A percentile compares a stretch with the other conserved stretches of the same genome.
phyloP scores from a whole-genome alignment of 2,329 filamentous ascomycete species.

The Parafenestella ontariensis region DNA sequence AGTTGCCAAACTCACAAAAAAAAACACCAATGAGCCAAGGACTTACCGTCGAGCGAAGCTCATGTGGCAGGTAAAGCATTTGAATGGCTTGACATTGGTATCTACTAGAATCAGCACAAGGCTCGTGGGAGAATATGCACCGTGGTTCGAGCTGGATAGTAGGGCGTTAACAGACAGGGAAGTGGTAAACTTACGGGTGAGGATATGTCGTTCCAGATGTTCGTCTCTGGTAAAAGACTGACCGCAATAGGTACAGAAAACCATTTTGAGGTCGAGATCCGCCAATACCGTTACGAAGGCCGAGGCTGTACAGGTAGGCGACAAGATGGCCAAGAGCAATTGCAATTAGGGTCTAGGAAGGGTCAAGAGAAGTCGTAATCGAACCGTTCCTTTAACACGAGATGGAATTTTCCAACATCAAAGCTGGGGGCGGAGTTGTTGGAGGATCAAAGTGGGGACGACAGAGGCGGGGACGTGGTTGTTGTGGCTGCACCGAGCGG shows the following conservation, averaged over 20 bases:
- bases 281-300: constrained; percentile 4
- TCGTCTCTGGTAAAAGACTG: constrained; percentile 62
- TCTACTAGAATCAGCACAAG: constrained; percentile 42
- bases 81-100: constrained; percentile 63
- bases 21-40: neutral
- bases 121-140: constrained; percentile 1
- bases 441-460: constrained; percentile 7
- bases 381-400: constrained; percentile 16
- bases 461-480: constrained; percentile 9
- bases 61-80: constrained; percentile 63
- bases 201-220: constrained; percentile 60
- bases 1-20: constrained; percentile 11
- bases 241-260: constrained; percentile 62
- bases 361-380: constrained; percentile 10
- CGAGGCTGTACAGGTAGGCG: neutral
- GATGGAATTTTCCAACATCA: constrained; percentile 18
- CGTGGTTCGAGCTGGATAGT: neutral
- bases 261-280: constrained; percentile 48
- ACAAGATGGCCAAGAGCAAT: neutral
- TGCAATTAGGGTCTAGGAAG: neutral
- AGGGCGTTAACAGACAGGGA: neutral
- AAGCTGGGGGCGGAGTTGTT: constrained; percentile 11
- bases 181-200: constrained; percentile 54
- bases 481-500: constrained; percentile 19
- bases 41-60: constrained; percentile 60